Conservation (phyloP, 2,329 filamentous ascomycete genomes). For the Colletotrichum tofieldiae region DNA sequence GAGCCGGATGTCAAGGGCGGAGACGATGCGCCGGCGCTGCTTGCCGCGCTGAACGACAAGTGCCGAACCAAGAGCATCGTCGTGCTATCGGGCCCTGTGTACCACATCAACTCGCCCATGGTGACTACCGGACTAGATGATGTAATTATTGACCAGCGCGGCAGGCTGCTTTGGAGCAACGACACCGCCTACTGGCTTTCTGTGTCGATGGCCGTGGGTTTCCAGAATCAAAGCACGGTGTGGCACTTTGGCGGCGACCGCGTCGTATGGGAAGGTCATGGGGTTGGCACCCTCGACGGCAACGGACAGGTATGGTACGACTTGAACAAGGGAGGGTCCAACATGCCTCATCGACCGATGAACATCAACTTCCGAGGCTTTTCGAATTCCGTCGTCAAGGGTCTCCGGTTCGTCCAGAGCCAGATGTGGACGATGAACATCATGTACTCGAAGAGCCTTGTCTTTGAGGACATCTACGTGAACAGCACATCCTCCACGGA, state of each 20-base stretch:
- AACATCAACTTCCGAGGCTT: slow-evolving; percentile 63
- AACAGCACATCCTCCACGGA: slow-evolving; percentile 61
- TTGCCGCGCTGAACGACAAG: slow-evolving; percentile 51
- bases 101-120: slow-evolving; percentile 55
- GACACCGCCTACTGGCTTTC: slow-evolving; percentile 68
- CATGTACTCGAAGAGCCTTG: slow-evolving; percentile 61
- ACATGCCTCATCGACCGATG: slow-evolving; percentile 66
- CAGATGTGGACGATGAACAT: slow-evolving; percentile 75
- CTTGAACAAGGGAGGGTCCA: slow-evolving; percentile 60
- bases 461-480: slow-evolving; percentile 67
- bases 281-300: slow-evolving; percentile 69
- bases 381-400: slow-evolving; percentile 63
- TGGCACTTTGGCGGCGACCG: slow-evolving; percentile 70
- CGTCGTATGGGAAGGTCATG: slow-evolving; percentile 65
- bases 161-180: slow-evolving; percentile 57
- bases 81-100: slow-evolving; percentile 52
- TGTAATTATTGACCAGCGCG: slow-evolving; percentile 62
- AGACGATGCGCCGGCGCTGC: slow-evolving; percentile 53
- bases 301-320: slow-evolving; percentile 75
- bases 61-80: slow-evolving; percentile 52
- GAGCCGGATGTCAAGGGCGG: slow-evolving; percentile 46
- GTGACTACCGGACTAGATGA: slow-evolving; percentile 52
- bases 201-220: slow-evolving; percentile 65
- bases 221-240: slow-evolving; percentile 70
- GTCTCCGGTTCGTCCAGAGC: slow-evolving; percentile 67